Percentiles rank a stretch among this genome's conserved stretches.
These are phyloP conservation scores for Yarrowia osloensis DNA, from an alignment of 805 yeast species.

Conservation along the genomic window DNA sequence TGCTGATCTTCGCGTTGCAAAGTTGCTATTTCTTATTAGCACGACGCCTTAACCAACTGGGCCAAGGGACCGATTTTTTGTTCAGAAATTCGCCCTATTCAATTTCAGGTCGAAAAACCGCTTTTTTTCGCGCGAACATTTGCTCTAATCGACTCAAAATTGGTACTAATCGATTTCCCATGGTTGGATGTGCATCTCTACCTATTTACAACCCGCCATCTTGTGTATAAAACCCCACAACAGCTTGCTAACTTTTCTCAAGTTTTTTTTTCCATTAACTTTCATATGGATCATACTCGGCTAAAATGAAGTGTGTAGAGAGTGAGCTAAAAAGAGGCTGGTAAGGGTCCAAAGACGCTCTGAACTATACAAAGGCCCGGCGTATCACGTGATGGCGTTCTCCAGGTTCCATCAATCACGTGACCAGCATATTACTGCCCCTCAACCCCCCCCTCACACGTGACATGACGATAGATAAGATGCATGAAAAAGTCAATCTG, in stretches of 20 bases:
- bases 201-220: no score
- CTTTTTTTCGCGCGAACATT: no score
- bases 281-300: background rate
- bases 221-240: no score
- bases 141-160: no score
- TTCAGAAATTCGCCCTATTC: background rate
- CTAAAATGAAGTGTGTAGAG: background rate
- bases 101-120: background rate
- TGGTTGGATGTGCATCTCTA: no score
- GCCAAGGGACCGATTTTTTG: constrained; percentile 18
- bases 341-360: background rate
- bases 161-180: no score
- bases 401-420: background rate
- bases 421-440: background rate
- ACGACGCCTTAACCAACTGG: constrained; percentile 31
- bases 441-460: background rate
- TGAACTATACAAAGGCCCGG: no score
- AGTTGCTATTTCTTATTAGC: constrained; percentile 29
- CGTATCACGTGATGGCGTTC: background rate
- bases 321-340: background rate
- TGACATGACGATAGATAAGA: constrained; percentile 16
- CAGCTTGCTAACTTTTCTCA: constrained; percentile 1
- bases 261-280: background rate
- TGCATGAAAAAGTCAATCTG: constrained; percentile 7
- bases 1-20: constrained; percentile 51